A percentile compares a stretch with the other conserved stretches of the same genome.
phyloP scores from a whole-genome alignment of 2,329 filamentous ascomycete genomes.

The Davidsoniella virescens region DNA sequence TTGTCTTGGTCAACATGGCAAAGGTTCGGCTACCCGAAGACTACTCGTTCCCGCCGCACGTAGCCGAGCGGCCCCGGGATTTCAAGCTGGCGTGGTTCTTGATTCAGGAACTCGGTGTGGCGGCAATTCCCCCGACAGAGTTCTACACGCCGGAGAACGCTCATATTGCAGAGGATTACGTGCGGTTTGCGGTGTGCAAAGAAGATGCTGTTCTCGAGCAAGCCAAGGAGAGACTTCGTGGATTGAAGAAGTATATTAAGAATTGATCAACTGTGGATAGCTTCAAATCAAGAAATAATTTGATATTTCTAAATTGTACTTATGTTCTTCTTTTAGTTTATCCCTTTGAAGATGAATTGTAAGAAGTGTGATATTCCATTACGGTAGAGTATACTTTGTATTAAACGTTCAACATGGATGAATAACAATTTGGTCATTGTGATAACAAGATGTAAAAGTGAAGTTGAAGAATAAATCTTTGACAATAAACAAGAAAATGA shows the following conservation, averaged over 20 bases:
- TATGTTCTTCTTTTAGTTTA: too few species aligned
- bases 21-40: conserved; percentile 70
- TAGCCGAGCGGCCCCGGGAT: conserved; percentile 71
- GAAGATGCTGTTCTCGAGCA: conserved; percentile 68
- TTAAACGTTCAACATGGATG: too few species aligned
- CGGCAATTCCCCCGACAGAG: conserved; percentile 89
- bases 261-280: too few species aligned
- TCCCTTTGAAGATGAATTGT: too few species aligned
- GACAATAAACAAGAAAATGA: too few species aligned
- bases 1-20: conserved; percentile 84
- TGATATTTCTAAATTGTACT: too few species aligned
- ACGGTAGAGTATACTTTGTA: too few species aligned
- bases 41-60: conserved; percentile 81
- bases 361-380: too few species aligned
- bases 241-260: conserved; percentile 53
- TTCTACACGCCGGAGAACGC: conserved; percentile 83
- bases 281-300: too few species aligned
- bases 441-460: too few species aligned
- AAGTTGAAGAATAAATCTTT: too few species aligned
- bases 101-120: conserved; percentile 90
- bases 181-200: conserved; percentile 94
- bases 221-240: conserved; percentile 59
- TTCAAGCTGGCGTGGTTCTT: conserved; percentile 95
- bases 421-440: too few species aligned
- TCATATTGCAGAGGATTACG: conserved; percentile 77